A percentile compares a stretch with the other conserved stretches of the same genome.
Evolutionary conservation across 768 basidiomycete genomes (phyloP).

Genomic region (Lentinula aciculospora): DNA sequence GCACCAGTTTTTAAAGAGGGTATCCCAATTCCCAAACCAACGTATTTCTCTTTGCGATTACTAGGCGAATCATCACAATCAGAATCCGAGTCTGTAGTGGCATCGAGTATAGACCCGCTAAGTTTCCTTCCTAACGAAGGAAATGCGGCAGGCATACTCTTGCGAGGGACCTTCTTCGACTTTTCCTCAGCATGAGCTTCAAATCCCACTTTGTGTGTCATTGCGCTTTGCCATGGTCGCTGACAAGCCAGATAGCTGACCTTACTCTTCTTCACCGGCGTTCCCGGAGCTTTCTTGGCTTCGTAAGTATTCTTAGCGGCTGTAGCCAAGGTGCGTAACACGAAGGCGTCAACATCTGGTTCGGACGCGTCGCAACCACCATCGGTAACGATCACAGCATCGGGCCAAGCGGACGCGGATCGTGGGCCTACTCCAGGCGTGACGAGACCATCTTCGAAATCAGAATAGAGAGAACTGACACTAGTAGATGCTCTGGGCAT

Average conservation of each 20-base stretch:
- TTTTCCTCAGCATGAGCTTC: slow-evolving; percentile 32
- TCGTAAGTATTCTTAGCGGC: slow-evolving; percentile 43
- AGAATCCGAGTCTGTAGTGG: slow-evolving; percentile 55
- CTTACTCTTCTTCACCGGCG: slow-evolving; percentile 74
- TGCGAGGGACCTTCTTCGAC: slow-evolving; percentile 51
- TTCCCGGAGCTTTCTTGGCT: slow-evolving; percentile 66
- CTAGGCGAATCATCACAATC: slow-evolving; percentile 65
- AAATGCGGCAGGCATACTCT: slow-evolving; percentile 75
- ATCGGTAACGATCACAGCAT: slow-evolving; percentile 31
- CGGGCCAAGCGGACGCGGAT: slow-evolving; percentile 58
- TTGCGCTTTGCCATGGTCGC: slow-evolving; percentile 78
- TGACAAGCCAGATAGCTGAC: slow-evolving; percentile 50
- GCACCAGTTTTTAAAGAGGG: slow-evolving; percentile 32
- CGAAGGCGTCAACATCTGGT: slow-evolving; percentile 63
- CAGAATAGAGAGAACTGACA: slow-evolving; percentile 54
- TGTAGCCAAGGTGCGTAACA: slow-evolving; percentile 59
- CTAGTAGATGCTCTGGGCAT: slow-evolving; percentile 61
- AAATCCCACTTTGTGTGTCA: slow-evolving; percentile 60
- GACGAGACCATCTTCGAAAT: slow-evolving; percentile 59
- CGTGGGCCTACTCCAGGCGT: slow-evolving; percentile 61
- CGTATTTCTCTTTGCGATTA: slow-evolving; percentile 47
- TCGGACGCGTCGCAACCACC: slow-evolving; percentile 15
- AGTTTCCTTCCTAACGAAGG: slow-evolving; percentile 31
- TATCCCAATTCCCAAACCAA: slow-evolving; percentile 61
- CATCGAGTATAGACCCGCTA: slow-evolving; percentile 26